phyloP scores from a whole-genome alignment of 306 rosid genomes.

The Alnus rubra region DNA sequence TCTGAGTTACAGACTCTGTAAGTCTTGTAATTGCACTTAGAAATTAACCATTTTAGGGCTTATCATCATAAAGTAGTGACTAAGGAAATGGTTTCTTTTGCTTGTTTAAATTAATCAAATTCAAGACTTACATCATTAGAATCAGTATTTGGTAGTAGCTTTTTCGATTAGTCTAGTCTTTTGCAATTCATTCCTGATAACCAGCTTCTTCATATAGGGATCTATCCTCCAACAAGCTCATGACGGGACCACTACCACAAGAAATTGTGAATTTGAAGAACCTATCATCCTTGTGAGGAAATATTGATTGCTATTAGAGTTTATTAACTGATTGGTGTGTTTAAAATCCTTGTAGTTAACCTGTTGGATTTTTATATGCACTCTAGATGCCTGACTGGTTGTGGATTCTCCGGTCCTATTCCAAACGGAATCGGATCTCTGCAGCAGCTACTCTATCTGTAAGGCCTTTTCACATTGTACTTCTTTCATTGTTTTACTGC shows the following conservation, averaged over 20 bases:
- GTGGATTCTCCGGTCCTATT: background rate
- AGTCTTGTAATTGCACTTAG: background rate
- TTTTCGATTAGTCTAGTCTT: background rate
- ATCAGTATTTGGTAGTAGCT: background rate
- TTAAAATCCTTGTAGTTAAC: background rate
- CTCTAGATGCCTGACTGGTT: background rate
- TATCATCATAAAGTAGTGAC: too few relatives aligned
- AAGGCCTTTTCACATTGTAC: background rate
- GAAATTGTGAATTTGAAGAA: background rate
- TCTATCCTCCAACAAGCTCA: background rate
- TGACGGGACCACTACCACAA: background rate
- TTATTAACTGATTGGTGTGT: background rate
- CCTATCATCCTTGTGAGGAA: background rate
- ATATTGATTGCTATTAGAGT: background rate
- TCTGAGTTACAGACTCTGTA: background rate
- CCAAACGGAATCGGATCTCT: background rate
- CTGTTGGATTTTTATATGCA: background rate
- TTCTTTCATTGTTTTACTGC: background rate
- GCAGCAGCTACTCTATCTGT: background rate
- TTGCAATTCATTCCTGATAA: background rate
- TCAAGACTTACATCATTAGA: background rate
- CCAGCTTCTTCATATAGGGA: conserved; percentile 2
- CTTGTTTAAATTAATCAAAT: background rate
- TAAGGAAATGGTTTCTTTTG: background rate
- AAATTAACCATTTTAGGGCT: too few relatives aligned